Base-by-base conservation (phyloP, 129 eudicot species). In the Pulicaria dysenterica region DNA sequence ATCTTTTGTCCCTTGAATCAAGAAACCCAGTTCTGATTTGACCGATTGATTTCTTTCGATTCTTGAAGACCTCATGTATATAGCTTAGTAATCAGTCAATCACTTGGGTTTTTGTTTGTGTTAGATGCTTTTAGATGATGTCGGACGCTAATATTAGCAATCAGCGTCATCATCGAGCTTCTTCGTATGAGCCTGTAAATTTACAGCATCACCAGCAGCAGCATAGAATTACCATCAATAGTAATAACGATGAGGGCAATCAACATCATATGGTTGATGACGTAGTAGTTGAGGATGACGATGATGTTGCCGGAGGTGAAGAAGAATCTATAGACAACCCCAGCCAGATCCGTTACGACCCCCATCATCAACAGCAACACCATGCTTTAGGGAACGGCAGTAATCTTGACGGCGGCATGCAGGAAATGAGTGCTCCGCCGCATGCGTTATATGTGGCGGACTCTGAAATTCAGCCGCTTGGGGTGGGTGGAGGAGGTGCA, bases 271-370 rank as follows among this genome's bases (percentile, higher is more conserved):
- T 75, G 64, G 82, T 76, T 54, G 86, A 77, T 31, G 91, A 83
- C 10, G 89, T 77, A 34, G 83, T 69, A 41, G 81, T 48, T 5
- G 72, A 85, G 3, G 96, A 89, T 7, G 91, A 73, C 11, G 86
- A 65, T 49, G 95, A 79, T 40, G 83, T 67, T 67, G 86, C 77
- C 0, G 78, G 67, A 12, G 87, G 85, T 1, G 82, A 75, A 66
- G 83, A 70, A 10, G 96, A 90, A 36, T 78, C 94, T 8, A 74
- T 85, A 11, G 89, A 87, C 44, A 62, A 85, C 64, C 86, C 93
- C 51, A 69, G 71, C 7, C 89, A 85, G 81, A 83, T 89, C 77
- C 88, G 85, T 14, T 89, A 85, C 70, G 91, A 83, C 50, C 78
- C 58, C 74, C 74, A 88, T 31, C 72, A 69, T 34, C 75, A 89